phyloP scores from a whole-genome alignment of 805 yeast genomes.

The Dipodascus geniculatus region DNA sequence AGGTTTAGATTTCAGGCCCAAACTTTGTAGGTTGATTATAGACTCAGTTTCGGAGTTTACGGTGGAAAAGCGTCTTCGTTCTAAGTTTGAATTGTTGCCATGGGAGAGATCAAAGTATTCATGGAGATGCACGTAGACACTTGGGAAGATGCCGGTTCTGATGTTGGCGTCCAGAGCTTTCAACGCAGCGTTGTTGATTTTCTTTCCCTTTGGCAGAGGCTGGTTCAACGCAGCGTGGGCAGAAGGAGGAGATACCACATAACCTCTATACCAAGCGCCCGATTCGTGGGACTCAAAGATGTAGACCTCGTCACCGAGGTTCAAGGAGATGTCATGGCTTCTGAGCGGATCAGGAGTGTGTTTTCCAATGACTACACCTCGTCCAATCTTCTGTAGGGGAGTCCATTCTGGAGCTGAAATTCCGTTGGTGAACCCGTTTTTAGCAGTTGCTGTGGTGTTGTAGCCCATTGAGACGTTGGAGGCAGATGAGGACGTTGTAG shows the following conservation, averaged over 20 bases:
- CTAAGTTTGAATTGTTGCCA: neutral
- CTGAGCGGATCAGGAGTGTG: conserved; percentile 2
- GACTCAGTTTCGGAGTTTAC: neutral
- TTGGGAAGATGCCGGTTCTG: conserved; percentile 20
- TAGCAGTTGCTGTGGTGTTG: neutral
- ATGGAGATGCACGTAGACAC: conserved; percentile 13
- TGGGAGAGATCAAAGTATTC: conserved; percentile 14
- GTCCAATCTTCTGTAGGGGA: conserved; percentile 32
- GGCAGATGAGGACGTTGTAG: neutral
- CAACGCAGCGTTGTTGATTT: conserved; percentile 20
- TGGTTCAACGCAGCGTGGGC: conserved; percentile 18
- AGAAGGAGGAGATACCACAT: conserved; percentile 48
- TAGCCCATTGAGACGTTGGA: neutral
- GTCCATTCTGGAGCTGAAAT: conserved; percentile 30
- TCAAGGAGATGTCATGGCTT: conserved; percentile 19
- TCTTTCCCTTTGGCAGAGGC: conserved; percentile 22
- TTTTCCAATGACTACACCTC: conserved; percentile 24
- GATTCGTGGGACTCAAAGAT: conserved; percentile 48
- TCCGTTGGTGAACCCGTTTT: neutral
- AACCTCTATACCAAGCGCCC: conserved; percentile 71
- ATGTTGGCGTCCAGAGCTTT: conserved; percentile 16
- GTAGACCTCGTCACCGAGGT: conserved; percentile 60
- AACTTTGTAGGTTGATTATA: conserved; percentile 1
- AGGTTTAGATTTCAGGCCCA: conserved; percentile 10
- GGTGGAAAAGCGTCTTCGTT: neutral